Evolutionary conservation across 2,329 filamentous ascomycete species (phyloP).

Genomic region (Samsoniella hepiali): DNA sequence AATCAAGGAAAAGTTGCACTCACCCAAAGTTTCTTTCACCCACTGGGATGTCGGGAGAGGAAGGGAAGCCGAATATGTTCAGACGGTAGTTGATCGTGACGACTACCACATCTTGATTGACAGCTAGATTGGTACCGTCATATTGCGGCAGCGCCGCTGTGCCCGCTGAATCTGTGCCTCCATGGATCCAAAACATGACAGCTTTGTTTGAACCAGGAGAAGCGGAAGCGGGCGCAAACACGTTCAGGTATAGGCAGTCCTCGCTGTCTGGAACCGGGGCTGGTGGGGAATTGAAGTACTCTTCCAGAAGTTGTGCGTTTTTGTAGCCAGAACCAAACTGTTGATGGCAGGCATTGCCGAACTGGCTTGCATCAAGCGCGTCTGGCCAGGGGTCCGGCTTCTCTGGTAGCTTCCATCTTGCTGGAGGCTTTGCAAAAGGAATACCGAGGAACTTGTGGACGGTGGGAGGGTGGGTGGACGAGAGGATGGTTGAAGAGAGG

Average conservation of each 20-base stretch:
- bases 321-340: background rate
- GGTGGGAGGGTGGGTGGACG: background rate
- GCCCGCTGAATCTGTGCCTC: slow-evolving; percentile 39
- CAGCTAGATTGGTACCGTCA: slow-evolving; percentile 39
- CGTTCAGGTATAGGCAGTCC: slow-evolving; percentile 35
- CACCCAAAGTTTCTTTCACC: slow-evolving; percentile 26
- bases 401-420: slow-evolving; percentile 26
- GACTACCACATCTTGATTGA: slow-evolving; percentile 42
- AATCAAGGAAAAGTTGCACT: background rate
- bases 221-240: slow-evolving; percentile 28
- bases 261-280: slow-evolving; percentile 29
- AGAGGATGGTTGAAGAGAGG: slow-evolving; percentile 13
- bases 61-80: slow-evolving; percentile 41
- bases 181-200: slow-evolving; percentile 44
- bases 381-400: slow-evolving; percentile 23
- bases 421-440: slow-evolving; percentile 28
- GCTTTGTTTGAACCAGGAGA: slow-evolving; percentile 29
- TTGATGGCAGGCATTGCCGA: slow-evolving; percentile 25
- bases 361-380: slow-evolving; percentile 26
- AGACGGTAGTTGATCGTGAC: slow-evolving; percentile 46
- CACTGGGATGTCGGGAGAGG: slow-evolving; percentile 25
- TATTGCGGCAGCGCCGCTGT: slow-evolving; percentile 36
- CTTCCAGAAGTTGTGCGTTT: slow-evolving; percentile 6
- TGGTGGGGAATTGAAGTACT: slow-evolving; percentile 25
- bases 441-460: slow-evolving; percentile 32